Evolutionary conservation across 1,284 basidiomycete species (phyloP), one percentile per base, ranked within the genome.

Genomic region (Apiotrichum gracile): DNA sequence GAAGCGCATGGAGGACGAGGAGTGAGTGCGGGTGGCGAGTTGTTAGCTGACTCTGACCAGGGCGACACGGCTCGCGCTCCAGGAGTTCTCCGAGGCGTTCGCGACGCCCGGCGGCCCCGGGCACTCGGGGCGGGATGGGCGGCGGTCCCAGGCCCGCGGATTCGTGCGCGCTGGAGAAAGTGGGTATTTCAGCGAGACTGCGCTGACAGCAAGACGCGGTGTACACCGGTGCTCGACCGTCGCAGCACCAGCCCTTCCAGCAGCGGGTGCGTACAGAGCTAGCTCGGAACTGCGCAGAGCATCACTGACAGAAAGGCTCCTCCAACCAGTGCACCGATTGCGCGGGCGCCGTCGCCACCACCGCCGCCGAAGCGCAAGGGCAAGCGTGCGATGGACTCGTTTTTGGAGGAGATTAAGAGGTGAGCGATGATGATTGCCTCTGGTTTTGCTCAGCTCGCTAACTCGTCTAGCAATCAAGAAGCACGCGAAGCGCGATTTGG

Each of bases 381-480:
- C 8, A 92, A 90, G 70, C 83, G 91, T 43, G 89, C 87, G 0
- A 96, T 96, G 89, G 91, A 94, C 71, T 77, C 84, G 3, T 97
- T 96, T 69, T 77, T 96, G 43, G 89, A 93, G 65, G 91, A 94
- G 74, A 88, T 96, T 58, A 97, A 96, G 75, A 82, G 82, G 91
- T 88, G 41, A n/a, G 76, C 49, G 19, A 1, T 5, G 6, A 13
- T 37, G 24, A n/a, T n/a, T n/a, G n/a, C n/a, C n/a, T n/a, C n/a
- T n/a, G n/a, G n/a, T n/a, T n/a, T n/a, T n/a, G n/a, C n/a, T n/a
- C n/a, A n/a, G n/a, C n/a, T n/a, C n/a, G n/a, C n/a, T n/a, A n/a
- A n/a, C n/a, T n/a, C n/a, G n/a, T n/a, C n/a, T 26, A 96, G 92
- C 67, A 91, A 97, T 49, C 92, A 97, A 74, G 88, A 88, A 16